These are phyloP conservation scores for Yamadazyma triangularis DNA, from an alignment of 1,139 yeast species.

Conservation along the genomic window DNA sequence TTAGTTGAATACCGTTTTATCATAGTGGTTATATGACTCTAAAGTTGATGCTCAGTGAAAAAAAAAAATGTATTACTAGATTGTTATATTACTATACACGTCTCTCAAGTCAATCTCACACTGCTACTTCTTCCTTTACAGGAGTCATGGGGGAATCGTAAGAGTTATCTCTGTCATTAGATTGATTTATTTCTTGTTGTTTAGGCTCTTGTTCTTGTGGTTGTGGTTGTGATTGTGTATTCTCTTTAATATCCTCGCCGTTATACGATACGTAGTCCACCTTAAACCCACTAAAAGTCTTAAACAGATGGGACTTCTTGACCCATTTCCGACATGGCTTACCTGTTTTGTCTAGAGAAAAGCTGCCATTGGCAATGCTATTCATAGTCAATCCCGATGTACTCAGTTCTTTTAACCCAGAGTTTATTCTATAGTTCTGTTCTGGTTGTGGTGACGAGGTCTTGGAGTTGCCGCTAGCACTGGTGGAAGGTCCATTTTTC, in stretches of 20 bases:
- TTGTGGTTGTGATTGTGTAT: too few relatives aligned
- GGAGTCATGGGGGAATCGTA: not conserved
- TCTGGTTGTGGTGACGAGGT: conserved; percentile 15
- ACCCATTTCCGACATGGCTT: conserved; percentile 50
- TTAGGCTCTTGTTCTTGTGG: conserved; percentile 3
- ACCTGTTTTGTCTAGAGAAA: conserved; percentile 45
- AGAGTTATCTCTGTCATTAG: conserved; percentile 1
- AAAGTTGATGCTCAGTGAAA: too few relatives aligned
- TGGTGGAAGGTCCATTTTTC: conserved; percentile 12
- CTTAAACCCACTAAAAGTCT: conserved; percentile 58
- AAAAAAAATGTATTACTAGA: too few relatives aligned
- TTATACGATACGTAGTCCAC: conserved; percentile 38
- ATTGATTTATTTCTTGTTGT: conserved; percentile 1
- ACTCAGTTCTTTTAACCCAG: conserved; percentile 39
- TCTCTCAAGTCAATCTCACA: too few relatives aligned
- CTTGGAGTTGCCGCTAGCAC: conserved; percentile 6
- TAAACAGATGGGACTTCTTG: conserved; percentile 41
- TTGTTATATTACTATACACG: too few relatives aligned
- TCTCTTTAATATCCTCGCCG: conserved; percentile 13
- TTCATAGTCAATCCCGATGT: conserved; percentile 43
- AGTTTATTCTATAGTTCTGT: conserved; percentile 26
- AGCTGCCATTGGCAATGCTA: conserved; percentile 22
- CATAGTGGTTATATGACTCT: too few relatives aligned
- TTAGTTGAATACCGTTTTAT: too few relatives aligned
- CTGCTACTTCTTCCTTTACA: not conserved